Evolutionary conservation across 1,284 basidiomycete species (phyloP), one percentile per base, ranked within the genome.

Genomic region (Ceratobasidium sp.): DNA sequence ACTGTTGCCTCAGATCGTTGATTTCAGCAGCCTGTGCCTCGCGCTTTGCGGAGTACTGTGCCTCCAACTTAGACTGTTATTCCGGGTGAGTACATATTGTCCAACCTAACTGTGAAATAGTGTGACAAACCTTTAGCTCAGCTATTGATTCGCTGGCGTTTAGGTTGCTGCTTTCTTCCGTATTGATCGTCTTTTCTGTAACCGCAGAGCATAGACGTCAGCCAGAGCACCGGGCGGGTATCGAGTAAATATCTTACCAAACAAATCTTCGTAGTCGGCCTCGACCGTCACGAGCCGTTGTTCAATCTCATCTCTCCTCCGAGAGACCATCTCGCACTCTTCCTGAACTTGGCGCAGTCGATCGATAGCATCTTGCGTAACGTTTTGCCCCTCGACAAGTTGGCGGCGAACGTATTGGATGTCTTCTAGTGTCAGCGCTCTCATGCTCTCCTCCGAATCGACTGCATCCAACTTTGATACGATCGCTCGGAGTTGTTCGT

Each of bases 211-310:
- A 52, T 44, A 44, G 76, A 79, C 18, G n/a, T 48, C 50, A 38
- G 23, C 41, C 71, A 38, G 30, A 14, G 44, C 12, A 48, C 44
- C 27, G 46, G n/a, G 7, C 20, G 65, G 46, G 38, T 48, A 54
- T 23, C 35, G 23, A 62, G 33, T 33, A 83, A 35, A 62, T 23
- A 23, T 30, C 89, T 77, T 79, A 95, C 95, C 96, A 41, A 99
- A 89, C 50, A 99, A 88, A 85, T 99, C 97, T 85, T 99, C 98
- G 82, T 98, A 99, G 83, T 98, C 97, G 5, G 93, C 88, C 86
- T 99, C 96, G 70, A 99, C 88, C 48, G 91, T 89, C 50, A 90
- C 86, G 69, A 98, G 89, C 78, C 96, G 90, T 77, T 89, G 89
- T 85, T 99, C 96, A 57, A 99, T 86, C 83, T 99, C 98, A 80